A percentile compares a stretch with the other conserved stretches of the same genome.
Evolutionary conservation across 2,329 filamentous ascomycete species (phyloP).

Genomic region (Aspergillus aculeatinus): DNA sequence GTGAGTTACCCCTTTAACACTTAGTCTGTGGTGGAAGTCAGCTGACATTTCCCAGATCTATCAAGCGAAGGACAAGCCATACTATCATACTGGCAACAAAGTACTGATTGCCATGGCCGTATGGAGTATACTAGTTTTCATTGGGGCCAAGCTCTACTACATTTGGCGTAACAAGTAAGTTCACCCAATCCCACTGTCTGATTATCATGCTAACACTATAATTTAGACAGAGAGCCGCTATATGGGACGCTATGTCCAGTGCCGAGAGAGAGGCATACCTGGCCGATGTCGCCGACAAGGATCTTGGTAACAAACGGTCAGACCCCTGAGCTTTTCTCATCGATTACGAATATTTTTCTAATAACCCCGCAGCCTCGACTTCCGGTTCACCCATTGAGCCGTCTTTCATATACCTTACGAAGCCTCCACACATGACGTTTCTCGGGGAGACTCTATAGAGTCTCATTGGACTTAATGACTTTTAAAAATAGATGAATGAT

Average conservation of each 20-base stretch:
- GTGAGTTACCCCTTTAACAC: slow-evolving; percentile 22
- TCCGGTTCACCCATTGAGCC: slow-evolving; percentile 37
- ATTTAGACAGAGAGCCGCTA: slow-evolving; percentile 32
- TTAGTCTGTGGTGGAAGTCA: background rate
- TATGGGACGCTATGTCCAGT: slow-evolving; percentile 43
- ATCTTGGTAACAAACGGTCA: slow-evolving; percentile 47
- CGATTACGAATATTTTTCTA: background rate
- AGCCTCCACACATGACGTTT: background rate
- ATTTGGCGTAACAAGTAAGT: slow-evolving; percentile 41
- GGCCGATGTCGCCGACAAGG: slow-evolving; percentile 30
- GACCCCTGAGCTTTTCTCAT: background rate
- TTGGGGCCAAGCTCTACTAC: slow-evolving; percentile 45
- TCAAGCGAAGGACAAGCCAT: slow-evolving; percentile 54
- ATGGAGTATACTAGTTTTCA: slow-evolving; percentile 51
- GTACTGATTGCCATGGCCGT: slow-evolving; percentile 55
- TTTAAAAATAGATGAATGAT: background rate
- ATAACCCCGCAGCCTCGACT: slow-evolving; percentile 33
- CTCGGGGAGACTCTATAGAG: background rate
- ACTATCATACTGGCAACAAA: slow-evolving; percentile 59
- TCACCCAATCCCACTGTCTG: background rate
- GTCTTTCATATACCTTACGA: background rate
- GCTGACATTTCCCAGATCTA: slow-evolving; percentile 50
- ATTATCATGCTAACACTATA: slow-evolving; percentile 4
- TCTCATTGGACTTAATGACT: background rate
- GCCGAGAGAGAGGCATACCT: slow-evolving; percentile 41